These are phyloP conservation scores for Plasmodium falciparum DNA, from an alignment of 169 alveolate species.

Conservation along the genomic window DNA sequence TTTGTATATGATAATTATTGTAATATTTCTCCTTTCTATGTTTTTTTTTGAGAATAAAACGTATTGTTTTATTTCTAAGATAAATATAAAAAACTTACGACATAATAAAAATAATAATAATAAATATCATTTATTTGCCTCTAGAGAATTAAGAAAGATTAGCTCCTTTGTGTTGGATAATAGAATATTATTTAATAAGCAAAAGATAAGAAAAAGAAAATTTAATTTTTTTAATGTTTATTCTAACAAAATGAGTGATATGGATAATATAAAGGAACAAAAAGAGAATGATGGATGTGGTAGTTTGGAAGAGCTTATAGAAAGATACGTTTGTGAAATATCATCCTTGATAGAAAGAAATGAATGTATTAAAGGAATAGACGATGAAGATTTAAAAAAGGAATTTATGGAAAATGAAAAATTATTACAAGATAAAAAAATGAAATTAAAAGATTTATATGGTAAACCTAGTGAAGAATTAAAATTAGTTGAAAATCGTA, in stretches of 20 bases:
- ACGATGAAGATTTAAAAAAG: conserved; percentile 24
- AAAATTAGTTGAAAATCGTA: conserved; percentile 72
- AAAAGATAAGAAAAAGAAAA: not conserved
- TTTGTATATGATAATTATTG: conserved; percentile 4
- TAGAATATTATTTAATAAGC: too few species aligned
- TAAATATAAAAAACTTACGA: not conserved
- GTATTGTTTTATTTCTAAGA: conserved; percentile 2
- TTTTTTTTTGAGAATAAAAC: conserved; percentile 5
- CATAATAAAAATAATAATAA: too few species aligned
- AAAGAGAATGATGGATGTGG: not conserved
- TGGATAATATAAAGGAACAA: not conserved
- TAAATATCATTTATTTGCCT: too few species aligned
- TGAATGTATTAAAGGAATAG: conserved; percentile 17
- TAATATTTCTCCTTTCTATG: conserved; percentile 11
- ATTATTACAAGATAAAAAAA: conserved; percentile 58
- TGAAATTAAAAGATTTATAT: conserved; percentile 35
- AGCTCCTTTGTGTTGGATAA: too few species aligned
- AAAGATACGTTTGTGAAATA: conserved; percentile 48
- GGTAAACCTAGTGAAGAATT: conserved; percentile 24
- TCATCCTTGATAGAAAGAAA: conserved; percentile 45
- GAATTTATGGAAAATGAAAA: conserved; percentile 21
- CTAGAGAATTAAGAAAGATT: too few species aligned
- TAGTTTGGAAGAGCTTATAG: conserved; percentile 26
- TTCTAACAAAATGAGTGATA: not conserved
- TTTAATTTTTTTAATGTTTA: not conserved